phyloP scores from a whole-genome alignment of 352 stramenopile genomes.

The Chrysophaeum taylorii region DNA sequence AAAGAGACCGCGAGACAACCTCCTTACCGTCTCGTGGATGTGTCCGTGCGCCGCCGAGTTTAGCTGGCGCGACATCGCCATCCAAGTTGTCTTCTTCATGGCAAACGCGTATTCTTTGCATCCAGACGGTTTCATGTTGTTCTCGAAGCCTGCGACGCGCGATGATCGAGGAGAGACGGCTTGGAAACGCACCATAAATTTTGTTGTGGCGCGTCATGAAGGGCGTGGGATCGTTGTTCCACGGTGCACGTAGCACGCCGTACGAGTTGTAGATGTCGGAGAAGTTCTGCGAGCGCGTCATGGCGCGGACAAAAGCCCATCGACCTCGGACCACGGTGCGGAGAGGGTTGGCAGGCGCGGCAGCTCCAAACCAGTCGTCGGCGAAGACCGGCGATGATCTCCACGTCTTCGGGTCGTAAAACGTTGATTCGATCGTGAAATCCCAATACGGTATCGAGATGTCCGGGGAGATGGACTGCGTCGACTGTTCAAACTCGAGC shows the following conservation, averaged over 20 bases:
- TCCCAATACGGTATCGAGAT: slow-evolving; percentile 15
- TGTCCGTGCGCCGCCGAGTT: slow-evolving; percentile 28
- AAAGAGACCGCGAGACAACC: no score
- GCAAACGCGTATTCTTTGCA: slow-evolving; percentile 3
- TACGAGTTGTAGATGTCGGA: slow-evolving; percentile 20
- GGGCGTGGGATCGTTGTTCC: slow-evolving; percentile 26
- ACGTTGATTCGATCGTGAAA: slow-evolving; percentile 14
- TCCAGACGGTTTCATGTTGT: slow-evolving; percentile 17
- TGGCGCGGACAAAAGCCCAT: slow-evolving; percentile 18
- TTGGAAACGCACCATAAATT: slow-evolving; percentile 15
- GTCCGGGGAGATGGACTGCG: background rate
- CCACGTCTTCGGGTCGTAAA: slow-evolving; percentile 11
- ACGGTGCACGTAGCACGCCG: slow-evolving; percentile 24
- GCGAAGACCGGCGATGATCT: slow-evolving; percentile 1
- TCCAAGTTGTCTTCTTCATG: background rate
- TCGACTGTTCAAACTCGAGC: background rate
- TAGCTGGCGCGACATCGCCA: slow-evolving; percentile 5
- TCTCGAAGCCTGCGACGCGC: slow-evolving; percentile 4
- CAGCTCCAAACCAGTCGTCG: background rate
- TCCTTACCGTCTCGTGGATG: slow-evolving; percentile 31
- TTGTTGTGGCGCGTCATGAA: slow-evolving; percentile 18
- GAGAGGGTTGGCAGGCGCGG: background rate
- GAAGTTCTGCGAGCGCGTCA: slow-evolving; percentile 15
- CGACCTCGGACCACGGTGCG: slow-evolving; percentile 3
- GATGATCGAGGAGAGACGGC: background rate